Conservation (phyloP, 495 filamentous ascomycete species). For the Amorphotheca resinae region DNA sequence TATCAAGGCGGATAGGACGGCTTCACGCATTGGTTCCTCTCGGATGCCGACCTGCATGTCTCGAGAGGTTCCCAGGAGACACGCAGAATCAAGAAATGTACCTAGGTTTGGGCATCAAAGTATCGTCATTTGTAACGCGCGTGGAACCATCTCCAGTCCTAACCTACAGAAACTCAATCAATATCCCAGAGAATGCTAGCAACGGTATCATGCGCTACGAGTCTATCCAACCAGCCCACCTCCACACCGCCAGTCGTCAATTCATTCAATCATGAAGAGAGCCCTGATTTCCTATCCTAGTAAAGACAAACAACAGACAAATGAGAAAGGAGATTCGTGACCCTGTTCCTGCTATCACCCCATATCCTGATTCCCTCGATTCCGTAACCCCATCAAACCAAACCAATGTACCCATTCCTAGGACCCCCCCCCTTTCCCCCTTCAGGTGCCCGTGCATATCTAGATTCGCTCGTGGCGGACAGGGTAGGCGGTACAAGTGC, state of each 20-base stretch:
- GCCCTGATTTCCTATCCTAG: conserved; percentile 8
- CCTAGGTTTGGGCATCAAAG: no score
- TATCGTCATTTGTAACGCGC: no score
- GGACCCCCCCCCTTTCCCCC: neutral
- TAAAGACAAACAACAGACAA: conserved; percentile 1
- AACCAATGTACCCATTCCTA: neutral
- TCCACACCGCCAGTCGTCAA: conserved; percentile 8
- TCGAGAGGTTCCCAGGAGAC: no score
- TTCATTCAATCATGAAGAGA: conserved; percentile 2
- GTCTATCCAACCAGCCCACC: neutral
- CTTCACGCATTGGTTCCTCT: no score
- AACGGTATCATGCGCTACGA: conserved; percentile 4
- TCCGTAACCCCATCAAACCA: neutral
- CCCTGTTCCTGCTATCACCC: neutral
- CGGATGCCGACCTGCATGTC: no score
- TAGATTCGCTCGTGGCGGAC: neutral
- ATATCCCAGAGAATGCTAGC: neutral
- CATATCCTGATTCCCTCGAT: neutral
- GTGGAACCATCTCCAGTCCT: neutral
- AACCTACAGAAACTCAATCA: neutral
- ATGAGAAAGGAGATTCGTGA: conserved; percentile 8
- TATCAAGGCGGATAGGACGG: no score
- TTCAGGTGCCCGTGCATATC: conserved; percentile 1
- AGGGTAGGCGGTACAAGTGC: conserved; percentile 9
- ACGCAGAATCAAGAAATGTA: no score